Evolutionary conservation across 305 asterid genomes (phyloP).

Genomic region (Caryopteris hybrid): DNA sequence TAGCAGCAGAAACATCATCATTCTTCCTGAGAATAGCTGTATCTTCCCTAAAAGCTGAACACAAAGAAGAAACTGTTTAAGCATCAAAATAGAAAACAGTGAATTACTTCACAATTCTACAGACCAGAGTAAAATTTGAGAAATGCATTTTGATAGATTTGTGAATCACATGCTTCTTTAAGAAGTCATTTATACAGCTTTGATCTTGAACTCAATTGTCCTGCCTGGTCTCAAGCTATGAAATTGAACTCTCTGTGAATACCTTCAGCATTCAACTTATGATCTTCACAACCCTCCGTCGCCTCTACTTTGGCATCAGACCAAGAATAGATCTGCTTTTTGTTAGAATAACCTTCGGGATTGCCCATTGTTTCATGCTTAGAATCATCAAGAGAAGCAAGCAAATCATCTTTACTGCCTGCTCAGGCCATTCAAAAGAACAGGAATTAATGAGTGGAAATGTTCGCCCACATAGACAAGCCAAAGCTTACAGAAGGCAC

Average conservation of each 20-base stretch:
- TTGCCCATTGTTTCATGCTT: conserved; percentile 39
- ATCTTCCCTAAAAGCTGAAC: conserved; percentile 43
- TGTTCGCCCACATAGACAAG: background rate
- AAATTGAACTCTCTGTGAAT: conserved; percentile 4
- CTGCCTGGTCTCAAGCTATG: background rate
- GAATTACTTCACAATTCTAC: background rate
- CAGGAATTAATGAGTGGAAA: background rate
- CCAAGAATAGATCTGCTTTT: conserved; percentile 27
- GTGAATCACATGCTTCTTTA: background rate
- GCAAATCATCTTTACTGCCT: conserved; percentile 68
- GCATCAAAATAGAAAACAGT: background rate
- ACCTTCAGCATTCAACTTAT: conserved; percentile 44
- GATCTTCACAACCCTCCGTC: conserved; percentile 27
- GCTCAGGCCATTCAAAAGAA: conserved; percentile 20
- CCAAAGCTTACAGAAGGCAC: background rate
- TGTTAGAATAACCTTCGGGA: conserved; percentile 35
- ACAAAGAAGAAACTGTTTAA: conserved; percentile 9
- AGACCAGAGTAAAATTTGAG: background rate
- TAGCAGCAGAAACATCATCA: conserved; percentile 32
- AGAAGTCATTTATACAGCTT: background rate
- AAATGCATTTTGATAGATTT: background rate
- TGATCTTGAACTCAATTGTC: background rate
- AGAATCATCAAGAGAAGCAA: conserved; percentile 34
- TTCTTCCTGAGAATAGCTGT: conserved; percentile 26
- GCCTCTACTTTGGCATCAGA: conserved; percentile 32